Base-by-base conservation (phyloP, 805 yeast genomes). In the Kurtzmaniella fragi region DNA sequence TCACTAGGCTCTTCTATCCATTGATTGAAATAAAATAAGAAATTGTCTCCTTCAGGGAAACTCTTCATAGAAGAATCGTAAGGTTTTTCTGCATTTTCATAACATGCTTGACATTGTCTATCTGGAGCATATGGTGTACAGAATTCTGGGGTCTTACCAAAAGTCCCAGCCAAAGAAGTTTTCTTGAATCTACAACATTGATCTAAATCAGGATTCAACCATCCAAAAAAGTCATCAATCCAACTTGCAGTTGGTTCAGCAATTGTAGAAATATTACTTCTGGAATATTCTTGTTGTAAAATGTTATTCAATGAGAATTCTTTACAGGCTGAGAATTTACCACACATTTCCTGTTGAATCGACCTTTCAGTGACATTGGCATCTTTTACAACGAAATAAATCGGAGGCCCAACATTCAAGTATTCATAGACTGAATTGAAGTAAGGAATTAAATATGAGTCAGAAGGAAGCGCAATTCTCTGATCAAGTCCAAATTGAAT, bases 1-100 rank as follows among this genome's bases (percentile, higher is more conserved):
- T 85, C 93, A 41, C 95, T 84, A 2, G 79, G 80, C 17, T 87
- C 85, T 30, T 78, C 70, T 17, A 91, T 85, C 99, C 99, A 91
- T 31, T 83, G 77, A 16, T 75, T 59, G 54, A 89, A 82, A 49
- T 71, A 87, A 33, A 66, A 67, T 78, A 84, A 76, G 52, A 91
- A 91, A 28, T 80, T 81, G 0, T 68, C 67, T 10, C 71, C 74
- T 28, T 78, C 79, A 0, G 99, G 99, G 53, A 93, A 79, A 0
- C 93, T 96, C 4, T 72, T 68, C 95, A 89, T 86, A 31, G 74
- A 68, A 47, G 79, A 76, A 40, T 75, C 75, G 80, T 93, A 91
- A 3, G 71, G 64, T 26, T 77, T 78, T 2, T 70, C 67, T 37
- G 75, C 77, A 42, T 77, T 68, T 5, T 66, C 77, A 47, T 70